Percentiles rank a stretch among this genome's conserved stretches.
These are phyloP conservation scores for Erythrobasidium yunnanense DNA, from an alignment of 768 basidiomycete species.

Conservation along the genomic window DNA sequence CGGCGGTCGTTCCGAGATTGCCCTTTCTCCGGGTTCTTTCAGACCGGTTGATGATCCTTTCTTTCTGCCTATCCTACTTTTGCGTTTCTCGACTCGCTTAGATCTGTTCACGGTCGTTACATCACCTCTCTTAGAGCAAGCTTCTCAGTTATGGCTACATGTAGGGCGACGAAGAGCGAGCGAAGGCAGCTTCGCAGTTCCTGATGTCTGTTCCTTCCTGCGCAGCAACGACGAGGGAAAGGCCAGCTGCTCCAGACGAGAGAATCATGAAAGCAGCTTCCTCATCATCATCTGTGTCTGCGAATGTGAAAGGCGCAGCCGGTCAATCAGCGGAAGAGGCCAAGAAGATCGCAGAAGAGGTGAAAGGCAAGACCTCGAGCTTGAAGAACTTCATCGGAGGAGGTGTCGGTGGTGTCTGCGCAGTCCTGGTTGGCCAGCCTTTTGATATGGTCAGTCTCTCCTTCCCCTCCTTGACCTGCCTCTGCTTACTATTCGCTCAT, in stretches of 20 bases:
- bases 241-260: neutral
- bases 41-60: too few species aligned
- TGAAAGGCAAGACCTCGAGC: constrained; percentile 22
- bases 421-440: constrained; percentile 89
- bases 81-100: neutral
- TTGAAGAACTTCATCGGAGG: constrained; percentile 84
- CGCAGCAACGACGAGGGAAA: constrained; percentile 7
- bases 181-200: neutral
- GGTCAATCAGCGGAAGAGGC: neutral
- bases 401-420: constrained; percentile 77
- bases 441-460: constrained; percentile 68
- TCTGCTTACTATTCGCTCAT: neutral
- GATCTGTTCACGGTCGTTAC: too few species aligned
- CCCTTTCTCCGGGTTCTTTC: too few species aligned
- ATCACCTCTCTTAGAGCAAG: too few species aligned
- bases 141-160: constrained; percentile 3
- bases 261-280: neutral
- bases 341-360: constrained; percentile 18
- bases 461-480: too few species aligned
- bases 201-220: neutral
- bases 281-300: constrained; percentile 1
- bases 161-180: neutral
- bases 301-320: neutral
- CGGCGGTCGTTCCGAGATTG: too few species aligned
- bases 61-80: too few species aligned